These are phyloP conservation scores for Cerrena zonata DNA, from an alignment of 1,284 basidiomycete genomes.

Conservation along the genomic window DNA sequence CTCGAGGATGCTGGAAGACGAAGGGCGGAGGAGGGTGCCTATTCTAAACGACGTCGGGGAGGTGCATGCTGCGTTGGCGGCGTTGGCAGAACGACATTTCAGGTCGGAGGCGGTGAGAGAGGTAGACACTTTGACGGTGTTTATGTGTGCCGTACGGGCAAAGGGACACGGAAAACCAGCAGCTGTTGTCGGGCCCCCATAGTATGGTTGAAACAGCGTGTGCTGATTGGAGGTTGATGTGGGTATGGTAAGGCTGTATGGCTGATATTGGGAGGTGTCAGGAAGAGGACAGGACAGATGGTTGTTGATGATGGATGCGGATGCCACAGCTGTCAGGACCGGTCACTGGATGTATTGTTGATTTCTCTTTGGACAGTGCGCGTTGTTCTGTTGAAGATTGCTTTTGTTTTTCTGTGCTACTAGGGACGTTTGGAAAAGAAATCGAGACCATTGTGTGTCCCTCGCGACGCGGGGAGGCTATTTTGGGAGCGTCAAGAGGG, in stretches of 20 bases:
- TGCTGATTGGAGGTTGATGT: neutral
- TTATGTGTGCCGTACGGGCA: slow-evolving; percentile 67
- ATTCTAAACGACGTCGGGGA: slow-evolving; percentile 64
- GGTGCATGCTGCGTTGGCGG: slow-evolving; percentile 57
- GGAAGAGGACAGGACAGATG: neutral
- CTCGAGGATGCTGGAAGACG: slow-evolving; percentile 64
- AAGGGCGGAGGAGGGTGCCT: slow-evolving; percentile 40
- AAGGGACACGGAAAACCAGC: slow-evolving; percentile 50
- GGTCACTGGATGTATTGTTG: too few species aligned
- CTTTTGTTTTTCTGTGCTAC: too few species aligned
- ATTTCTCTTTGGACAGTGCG: too few species aligned
- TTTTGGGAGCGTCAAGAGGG: too few species aligned
- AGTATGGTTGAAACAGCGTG: too few species aligned
- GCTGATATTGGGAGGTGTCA: neutral
- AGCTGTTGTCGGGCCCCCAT: slow-evolving; percentile 11
- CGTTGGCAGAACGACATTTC: slow-evolving; percentile 66
- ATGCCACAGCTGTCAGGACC: too few species aligned
- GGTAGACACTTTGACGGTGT: slow-evolving; percentile 72
- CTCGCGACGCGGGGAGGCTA: too few species aligned
- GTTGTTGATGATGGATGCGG: neutral
- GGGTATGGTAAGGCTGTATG: slow-evolving; percentile 3
- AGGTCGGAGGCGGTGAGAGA: slow-evolving; percentile 56
- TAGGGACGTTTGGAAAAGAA: too few species aligned
- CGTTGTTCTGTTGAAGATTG: too few species aligned
- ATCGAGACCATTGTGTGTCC: too few species aligned